Evolutionary conservation across 805 yeast genomes (phyloP).

Genomic region (Teunomyces barrocoloradensis): DNA sequence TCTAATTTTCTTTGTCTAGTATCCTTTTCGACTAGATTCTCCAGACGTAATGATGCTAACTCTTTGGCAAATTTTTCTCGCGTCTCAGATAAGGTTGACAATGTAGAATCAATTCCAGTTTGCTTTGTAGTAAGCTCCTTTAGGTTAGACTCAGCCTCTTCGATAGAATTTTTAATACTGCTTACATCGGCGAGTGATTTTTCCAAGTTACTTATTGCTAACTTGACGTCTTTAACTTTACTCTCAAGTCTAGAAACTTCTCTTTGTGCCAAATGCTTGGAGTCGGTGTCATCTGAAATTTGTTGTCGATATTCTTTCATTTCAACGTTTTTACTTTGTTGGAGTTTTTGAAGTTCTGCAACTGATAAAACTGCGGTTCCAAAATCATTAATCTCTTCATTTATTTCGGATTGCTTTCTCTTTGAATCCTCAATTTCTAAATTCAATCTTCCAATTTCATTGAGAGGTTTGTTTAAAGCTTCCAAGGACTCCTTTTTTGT

Average conservation of each 20-base stretch:
- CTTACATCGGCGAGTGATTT: constrained; percentile 47
- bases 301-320: constrained; percentile 40
- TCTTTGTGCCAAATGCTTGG: constrained; percentile 44
- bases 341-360: constrained; percentile 47
- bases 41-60: neutral
- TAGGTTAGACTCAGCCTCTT: constrained; percentile 24
- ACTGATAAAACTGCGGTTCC: constrained; percentile 38
- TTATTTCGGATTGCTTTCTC: constrained; percentile 23
- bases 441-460: constrained; percentile 32
- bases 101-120: neutral
- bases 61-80: neutral
- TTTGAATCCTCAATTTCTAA: constrained; percentile 27
- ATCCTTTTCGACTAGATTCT: neutral
- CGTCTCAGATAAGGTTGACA: neutral
- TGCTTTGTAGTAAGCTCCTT: constrained; percentile 4
- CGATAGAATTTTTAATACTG: constrained; percentile 36
- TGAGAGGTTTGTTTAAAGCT: constrained; percentile 23
- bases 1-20: neutral
- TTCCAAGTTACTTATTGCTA: constrained; percentile 54
- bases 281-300: constrained; percentile 30
- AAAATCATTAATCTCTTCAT: constrained; percentile 34
- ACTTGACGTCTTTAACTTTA: constrained; percentile 49
- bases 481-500: constrained; percentile 8
- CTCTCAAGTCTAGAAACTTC: constrained; percentile 48
- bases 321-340: constrained; percentile 34